Percentiles rank a stretch among this genome's conserved stretches.
Conservation (phyloP, 305 asterid species). For the Fraxinus velutina region DNA sequence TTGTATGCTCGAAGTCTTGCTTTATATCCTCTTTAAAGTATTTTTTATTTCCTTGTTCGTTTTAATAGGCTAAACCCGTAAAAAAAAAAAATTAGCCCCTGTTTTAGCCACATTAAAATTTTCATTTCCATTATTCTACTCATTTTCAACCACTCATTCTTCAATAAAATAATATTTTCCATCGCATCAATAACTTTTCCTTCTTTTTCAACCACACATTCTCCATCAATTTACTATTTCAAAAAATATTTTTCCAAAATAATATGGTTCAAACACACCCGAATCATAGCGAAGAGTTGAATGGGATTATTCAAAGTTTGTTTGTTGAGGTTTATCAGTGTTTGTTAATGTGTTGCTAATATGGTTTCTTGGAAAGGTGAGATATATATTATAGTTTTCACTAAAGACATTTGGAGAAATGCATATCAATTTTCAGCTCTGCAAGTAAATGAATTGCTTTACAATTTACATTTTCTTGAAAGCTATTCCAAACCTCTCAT, state of each 20-base stretch:
- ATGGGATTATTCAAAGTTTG: neutral
- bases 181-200: too few relatives aligned
- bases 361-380: slow-evolving; percentile 45
- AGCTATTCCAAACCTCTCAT: slow-evolving; percentile 36
- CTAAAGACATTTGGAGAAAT: slow-evolving; percentile 34
- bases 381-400: slow-evolving; percentile 45
- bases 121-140: too few relatives aligned
- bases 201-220: too few relatives aligned
- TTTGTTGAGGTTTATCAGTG: slow-evolving; percentile 17
- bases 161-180: too few relatives aligned
- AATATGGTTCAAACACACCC: too few relatives aligned
- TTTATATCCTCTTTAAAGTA: neutral
- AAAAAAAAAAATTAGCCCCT: too few relatives aligned
- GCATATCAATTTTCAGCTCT: slow-evolving; percentile 17
- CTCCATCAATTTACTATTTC: too few relatives aligned
- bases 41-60: neutral
- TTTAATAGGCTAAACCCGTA: too few relatives aligned
- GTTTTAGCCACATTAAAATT: too few relatives aligned
- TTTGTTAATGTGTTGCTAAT: slow-evolving; percentile 37
- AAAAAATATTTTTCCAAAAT: too few relatives aligned
- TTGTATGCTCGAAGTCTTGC: neutral
- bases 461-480: slow-evolving; percentile 24
- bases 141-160: too few relatives aligned
- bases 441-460: slow-evolving; percentile 22
- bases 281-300: neutral